A percentile compares a stretch with the other conserved stretches of the same genome.
phyloP scores from a whole-genome alignment of 495 filamentous ascomycete genomes.

The Podospora didyma region DNA sequence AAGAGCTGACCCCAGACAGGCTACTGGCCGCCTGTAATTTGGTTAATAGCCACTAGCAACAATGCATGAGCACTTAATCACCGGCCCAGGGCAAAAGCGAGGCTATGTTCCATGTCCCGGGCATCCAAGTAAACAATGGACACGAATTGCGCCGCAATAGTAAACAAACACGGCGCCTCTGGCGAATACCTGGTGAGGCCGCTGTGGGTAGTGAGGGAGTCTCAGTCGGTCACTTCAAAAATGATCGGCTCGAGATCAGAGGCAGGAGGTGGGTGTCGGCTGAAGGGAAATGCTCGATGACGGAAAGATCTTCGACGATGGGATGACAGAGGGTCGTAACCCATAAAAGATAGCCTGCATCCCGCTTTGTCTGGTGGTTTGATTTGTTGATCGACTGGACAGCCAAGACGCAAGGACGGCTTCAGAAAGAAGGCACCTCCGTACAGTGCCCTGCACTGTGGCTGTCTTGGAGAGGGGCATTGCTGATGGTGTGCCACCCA shows the following conservation, averaged over 20 bases:
- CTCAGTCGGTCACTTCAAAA: neutral
- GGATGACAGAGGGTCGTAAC: neutral
- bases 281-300: neutral
- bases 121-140: constrained; percentile 20
- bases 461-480: neutral
- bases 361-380: neutral
- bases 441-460: neutral
- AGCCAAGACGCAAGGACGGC: neutral
- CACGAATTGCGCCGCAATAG: neutral
- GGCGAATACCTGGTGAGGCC: neutral
- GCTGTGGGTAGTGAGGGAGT: too few relatives aligned
- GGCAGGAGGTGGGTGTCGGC: neutral
- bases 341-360: neutral
- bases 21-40: constrained; percentile 21
- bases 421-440: neutral
- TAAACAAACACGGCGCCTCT: neutral
- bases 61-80: constrained; percentile 17
- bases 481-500: neutral
- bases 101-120: neutral
- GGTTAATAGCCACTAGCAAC: constrained; percentile 22
- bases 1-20: constrained; percentile 16
- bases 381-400: neutral
- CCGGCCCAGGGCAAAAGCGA: constrained; percentile 6
- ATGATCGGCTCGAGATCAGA: neutral
- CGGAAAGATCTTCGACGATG: neutral